Conservation (phyloP, 805 yeast species). For the Dipodascopsis uninucleata region DNA sequence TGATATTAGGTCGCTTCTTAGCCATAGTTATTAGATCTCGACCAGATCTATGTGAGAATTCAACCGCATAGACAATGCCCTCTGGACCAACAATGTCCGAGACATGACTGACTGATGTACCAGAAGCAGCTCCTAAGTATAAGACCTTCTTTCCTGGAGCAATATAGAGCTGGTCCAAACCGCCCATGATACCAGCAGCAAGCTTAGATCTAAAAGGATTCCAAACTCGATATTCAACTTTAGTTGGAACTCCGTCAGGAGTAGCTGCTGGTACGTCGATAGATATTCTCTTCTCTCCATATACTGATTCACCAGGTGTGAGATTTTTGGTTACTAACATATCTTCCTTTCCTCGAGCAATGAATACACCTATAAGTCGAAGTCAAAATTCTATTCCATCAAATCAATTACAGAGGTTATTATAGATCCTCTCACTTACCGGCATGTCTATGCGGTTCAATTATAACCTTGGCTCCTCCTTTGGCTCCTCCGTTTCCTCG, state of each 20-base stretch:
- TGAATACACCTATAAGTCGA: conserved; percentile 57
- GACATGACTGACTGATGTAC: conserved; percentile 98
- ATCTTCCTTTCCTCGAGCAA: conserved; percentile 99
- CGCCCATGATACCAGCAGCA: conserved; percentile 99
- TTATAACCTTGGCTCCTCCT: conserved; percentile 86
- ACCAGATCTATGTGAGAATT: conserved; percentile 99
- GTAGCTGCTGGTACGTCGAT: conserved; percentile 90
- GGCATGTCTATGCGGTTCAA: conserved; percentile 98
- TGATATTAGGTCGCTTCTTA: conserved; percentile 98
- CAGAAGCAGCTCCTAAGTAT: conserved; percentile 98
- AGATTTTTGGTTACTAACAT: conserved; percentile 91
- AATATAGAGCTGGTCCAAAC: conserved; percentile 94
- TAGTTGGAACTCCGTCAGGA: conserved; percentile 64
- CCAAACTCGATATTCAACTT: conserved; percentile 99
- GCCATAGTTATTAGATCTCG: conserved; percentile 99
- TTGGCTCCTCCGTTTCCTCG: conserved; percentile 55
- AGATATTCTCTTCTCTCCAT: conserved; percentile 95
- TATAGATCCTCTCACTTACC: conserved; percentile 39
- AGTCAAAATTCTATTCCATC: conserved; percentile 32
- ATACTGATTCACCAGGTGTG: conserved; percentile 98
- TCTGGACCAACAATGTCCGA: conserved; percentile 98
- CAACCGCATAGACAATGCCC: conserved; percentile 98
- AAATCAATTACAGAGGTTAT: background rate
- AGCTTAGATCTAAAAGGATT: conserved; percentile 99
- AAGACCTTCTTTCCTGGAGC: conserved; percentile 98